These are phyloP conservation scores for Syzygium oleosum DNA, from an alignment of 345 rosid species.

Conservation along the genomic window DNA sequence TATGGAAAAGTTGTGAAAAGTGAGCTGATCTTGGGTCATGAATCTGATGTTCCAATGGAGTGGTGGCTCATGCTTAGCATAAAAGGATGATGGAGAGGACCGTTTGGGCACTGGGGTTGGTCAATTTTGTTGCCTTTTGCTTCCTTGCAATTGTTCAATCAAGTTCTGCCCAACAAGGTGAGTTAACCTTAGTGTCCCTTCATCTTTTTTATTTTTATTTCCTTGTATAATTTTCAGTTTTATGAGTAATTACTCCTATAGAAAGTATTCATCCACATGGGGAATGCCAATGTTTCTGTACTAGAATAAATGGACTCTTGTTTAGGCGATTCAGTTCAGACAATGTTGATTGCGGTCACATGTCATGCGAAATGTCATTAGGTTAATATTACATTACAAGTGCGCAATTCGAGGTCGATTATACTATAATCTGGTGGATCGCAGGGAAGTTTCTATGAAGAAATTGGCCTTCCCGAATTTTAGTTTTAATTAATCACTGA, in stretches of 20 bases:
- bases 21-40: not conserved
- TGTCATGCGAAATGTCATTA: not conserved
- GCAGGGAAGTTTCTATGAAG: not conserved
- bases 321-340: not conserved
- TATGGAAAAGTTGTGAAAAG: not conserved
- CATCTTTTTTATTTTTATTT: not conserved
- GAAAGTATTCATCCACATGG: not conserved
- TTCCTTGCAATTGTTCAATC: slow-evolving; percentile 21
- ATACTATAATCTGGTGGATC: not conserved
- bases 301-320: not conserved
- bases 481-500: not conserved
- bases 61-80: slow-evolving; percentile 16
- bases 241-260: not conserved
- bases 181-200: not conserved
- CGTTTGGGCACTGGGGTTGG: slow-evolving; percentile 8
- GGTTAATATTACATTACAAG: not conserved
- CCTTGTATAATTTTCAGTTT: not conserved
- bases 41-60: slow-evolving; percentile 22
- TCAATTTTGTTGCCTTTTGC: slow-evolving; percentile 12
- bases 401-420: not conserved
- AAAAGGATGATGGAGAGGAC: slow-evolving; percentile 35
- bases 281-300: not conserved
- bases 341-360: not conserved
- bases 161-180: slow-evolving; percentile 34
- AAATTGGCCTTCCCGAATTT: not conserved